phyloP scores from a whole-genome alignment of 192 early-diverging fungal genomes.

The Coemansia sp. region DNA sequence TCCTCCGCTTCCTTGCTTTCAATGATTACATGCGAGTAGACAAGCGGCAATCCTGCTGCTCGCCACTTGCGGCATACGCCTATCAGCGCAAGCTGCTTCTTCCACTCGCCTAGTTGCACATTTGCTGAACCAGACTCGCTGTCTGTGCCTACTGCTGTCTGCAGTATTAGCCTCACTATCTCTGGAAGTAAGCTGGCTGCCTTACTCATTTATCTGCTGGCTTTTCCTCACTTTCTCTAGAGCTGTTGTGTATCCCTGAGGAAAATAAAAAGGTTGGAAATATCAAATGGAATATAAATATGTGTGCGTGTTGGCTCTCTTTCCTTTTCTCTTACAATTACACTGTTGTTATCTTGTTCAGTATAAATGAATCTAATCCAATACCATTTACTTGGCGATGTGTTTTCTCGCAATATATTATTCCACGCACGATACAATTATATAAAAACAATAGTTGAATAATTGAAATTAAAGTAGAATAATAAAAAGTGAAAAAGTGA shows the following conservation, averaged over 20 bases:
- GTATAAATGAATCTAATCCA: too few species aligned
- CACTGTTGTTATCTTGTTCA: too few species aligned
- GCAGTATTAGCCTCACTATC: slow-evolving; percentile 3
- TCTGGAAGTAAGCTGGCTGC: slow-evolving; percentile 4
- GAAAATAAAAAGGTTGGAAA: not conserved
- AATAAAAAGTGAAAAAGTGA: not conserved
- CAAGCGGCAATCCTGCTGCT: slow-evolving; percentile 1
- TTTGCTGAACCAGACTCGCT: not conserved
- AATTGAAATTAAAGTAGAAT: not conserved
- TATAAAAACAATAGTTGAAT: too few species aligned
- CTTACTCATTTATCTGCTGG: not conserved
- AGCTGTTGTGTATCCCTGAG: not conserved
- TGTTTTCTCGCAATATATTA: too few species aligned
- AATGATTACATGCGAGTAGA: slow-evolving; percentile 16
- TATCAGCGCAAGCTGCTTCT: slow-evolving; percentile 12
- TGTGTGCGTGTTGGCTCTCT: too few species aligned
- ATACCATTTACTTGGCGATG: too few species aligned
- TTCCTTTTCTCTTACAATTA: too few species aligned
- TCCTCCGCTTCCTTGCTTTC: not conserved
- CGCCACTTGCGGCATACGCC: slow-evolving; percentile 22
- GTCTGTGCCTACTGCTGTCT: not conserved
- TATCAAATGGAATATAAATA: too few species aligned
- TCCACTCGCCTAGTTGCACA: slow-evolving; percentile 13
- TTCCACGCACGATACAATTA: too few species aligned
- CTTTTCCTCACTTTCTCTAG: not conserved